Evolutionary conservation across 2,329 filamentous ascomycete genomes (phyloP), one percentile per base, ranked within the genome.

Genomic region (Colletotrichum liriopes): DNA sequence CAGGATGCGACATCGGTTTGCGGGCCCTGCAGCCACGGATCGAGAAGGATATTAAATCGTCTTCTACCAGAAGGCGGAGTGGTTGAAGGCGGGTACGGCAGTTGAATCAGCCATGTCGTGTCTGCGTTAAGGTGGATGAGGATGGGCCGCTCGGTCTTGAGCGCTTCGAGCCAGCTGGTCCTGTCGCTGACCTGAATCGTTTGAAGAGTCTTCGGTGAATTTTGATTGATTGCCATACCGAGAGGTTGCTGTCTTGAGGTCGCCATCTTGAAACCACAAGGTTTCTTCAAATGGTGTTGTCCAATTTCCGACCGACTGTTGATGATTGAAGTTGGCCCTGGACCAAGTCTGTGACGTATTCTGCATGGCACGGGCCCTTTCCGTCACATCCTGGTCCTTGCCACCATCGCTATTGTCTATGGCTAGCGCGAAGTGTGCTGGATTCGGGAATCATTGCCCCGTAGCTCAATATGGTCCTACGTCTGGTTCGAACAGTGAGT

Each of bases 91-190:
- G 89, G 90, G 55, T 87, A 86, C 1, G 91, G 90, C 11, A 93
- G 83, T 72, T 91, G 90, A n/a, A 93, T 81, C 2, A 93, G 83
- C 91, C 91, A 93, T 29, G 87, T 89, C 5, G 90, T 92, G 80
- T 93, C 91, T 75, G 88, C 90, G 78, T 92, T 93, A 41, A 93
- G 84, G 79, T 93, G 91, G 64, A 89, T 88, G 11, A 93, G 84
- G 51, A 92, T 73, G 18, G 84, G 81, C 16, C 80, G 78, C 3
- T 62, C 72, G 2, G 65, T 37, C 16, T 52, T 32, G 7, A 65
- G 56, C 1, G 73, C 71, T 20, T 52, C 45, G 7, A 63, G 51
- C 73, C 73, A 74, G 2, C 62, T n/a, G 16, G 41, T 6, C 23
- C 54, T 60, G 23, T 74, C 51, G 39, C 55, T 9, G 26, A 74